Evolutionary conservation across 352 stramenopile species (phyloP), one percentile per base, ranked within the genome.

Genomic region (Pythium folliculosum): DNA sequence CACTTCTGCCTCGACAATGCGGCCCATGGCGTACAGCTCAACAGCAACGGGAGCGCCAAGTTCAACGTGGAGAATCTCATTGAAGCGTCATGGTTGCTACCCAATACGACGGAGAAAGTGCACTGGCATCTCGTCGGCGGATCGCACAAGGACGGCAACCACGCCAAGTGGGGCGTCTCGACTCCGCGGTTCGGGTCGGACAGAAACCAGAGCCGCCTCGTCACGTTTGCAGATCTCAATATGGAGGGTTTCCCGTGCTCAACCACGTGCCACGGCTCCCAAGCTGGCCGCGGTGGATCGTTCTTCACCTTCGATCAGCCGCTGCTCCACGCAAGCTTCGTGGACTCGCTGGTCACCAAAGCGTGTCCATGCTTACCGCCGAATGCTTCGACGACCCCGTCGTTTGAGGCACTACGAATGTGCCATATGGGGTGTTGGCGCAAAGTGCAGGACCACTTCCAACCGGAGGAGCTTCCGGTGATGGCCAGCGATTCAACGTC

Each of bases 191-290:
- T 61, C 32, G 59, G 65, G 2, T 58, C 50, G 13, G 1, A 13
- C 8, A 25, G 35, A 17, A 17, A 62, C 4, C 32, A 27, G 5
- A 48, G 16, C 7, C 32, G 51, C 1, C 76, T 74, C 43, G 82
- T 91, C 25, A 87, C 70, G 6, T 92, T 94, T 67, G 84, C 62
- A 1, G 86, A 94, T 57, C 73, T 94, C 52, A 94, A 94, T 48
- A 91, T 92, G 84, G 81, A 94, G 58, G 86, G 86, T 0, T 94
- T 84, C 47, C 86, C 86, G n/a, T 94, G 86, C 60, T 94, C 86
- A 5, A 78, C 72, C 12, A 16, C 64, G 2, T 94, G 86, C 73
- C 82, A 79, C 56, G 86, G 86, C 5, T 94, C 86, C 2, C 86
- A 94, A 67, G 84, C 76, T 23, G 86, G 86, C 30, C 82, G 86